These are phyloP conservation scores for Trichoderma sp. DNA, from an alignment of 2,329 filamentous ascomycete species.

Conservation along the genomic window DNA sequence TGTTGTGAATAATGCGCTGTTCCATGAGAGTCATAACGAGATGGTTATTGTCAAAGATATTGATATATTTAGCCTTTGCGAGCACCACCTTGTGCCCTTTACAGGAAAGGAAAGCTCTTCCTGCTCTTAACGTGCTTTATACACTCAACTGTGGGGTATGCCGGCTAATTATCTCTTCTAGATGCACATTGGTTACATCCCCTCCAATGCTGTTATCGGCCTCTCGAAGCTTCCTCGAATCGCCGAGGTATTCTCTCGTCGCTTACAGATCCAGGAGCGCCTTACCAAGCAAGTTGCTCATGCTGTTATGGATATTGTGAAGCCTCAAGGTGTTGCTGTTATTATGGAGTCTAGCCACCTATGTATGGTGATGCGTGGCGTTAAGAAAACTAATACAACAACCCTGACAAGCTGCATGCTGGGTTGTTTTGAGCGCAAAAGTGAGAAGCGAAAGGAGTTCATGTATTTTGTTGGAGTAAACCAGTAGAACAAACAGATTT, in stretches of 20 bases:
- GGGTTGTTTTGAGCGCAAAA: slow-evolving; percentile 89
- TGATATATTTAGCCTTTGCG: slow-evolving; percentile 90
- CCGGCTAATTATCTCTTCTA: slow-evolving; percentile 48
- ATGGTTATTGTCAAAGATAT: slow-evolving; percentile 98
- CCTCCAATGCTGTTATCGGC: slow-evolving; percentile 85
- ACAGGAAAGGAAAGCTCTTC: slow-evolving; percentile 64
- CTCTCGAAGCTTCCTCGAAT: slow-evolving; percentile 95
- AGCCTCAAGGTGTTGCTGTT: slow-evolving; percentile 92
- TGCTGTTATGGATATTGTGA: slow-evolving; percentile 87
- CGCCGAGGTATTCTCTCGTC: slow-evolving; percentile 92
- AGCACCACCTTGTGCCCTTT: slow-evolving; percentile 97
- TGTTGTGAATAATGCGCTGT: slow-evolving; percentile 90
- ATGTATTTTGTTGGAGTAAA: no score
- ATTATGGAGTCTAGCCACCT: slow-evolving; percentile 97
- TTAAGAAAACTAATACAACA: slow-evolving; percentile 84
- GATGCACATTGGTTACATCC: slow-evolving; percentile 99
- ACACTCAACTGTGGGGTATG: no score
- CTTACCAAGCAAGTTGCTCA: slow-evolving; percentile 95
- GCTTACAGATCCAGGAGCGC: slow-evolving; percentile 93
- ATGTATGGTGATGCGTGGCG: slow-evolving; percentile 99
- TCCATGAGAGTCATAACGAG: slow-evolving; percentile 95
- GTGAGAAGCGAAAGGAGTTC: slow-evolving; percentile 95
- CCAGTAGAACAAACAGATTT: no score
- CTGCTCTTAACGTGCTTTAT: no score
- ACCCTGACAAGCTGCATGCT: slow-evolving; percentile 97